Evolutionary conservation across 148 eudicot genomes (phyloP).

Genomic region (Chenopodium berlandieri): DNA sequence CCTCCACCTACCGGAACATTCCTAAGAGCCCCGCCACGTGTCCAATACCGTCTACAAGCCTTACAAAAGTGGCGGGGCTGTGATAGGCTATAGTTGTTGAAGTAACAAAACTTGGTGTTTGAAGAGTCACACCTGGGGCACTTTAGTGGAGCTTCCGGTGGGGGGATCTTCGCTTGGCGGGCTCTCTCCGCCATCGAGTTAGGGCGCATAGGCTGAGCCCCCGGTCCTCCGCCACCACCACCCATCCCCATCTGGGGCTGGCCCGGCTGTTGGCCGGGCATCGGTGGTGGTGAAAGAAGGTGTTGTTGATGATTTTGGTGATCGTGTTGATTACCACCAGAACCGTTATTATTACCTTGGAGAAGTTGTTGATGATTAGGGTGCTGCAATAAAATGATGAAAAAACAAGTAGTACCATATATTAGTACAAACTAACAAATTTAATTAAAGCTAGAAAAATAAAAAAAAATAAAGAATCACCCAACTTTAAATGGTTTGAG

Average conservation of each 20-base stretch:
- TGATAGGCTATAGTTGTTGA: constrained; percentile 63
- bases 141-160: constrained; percentile 58
- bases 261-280: constrained; percentile 2
- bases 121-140: constrained; percentile 73
- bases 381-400: constrained; percentile 31
- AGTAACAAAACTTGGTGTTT: constrained; percentile 73
- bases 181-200: constrained; percentile 74
- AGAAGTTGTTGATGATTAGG: constrained; percentile 28
- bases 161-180: constrained; percentile 51
- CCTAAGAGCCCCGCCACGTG: constrained; percentile 60
- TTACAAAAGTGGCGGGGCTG: constrained; percentile 79
- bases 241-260: constrained; percentile 26
- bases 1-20: constrained; percentile 78
- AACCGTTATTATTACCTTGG: constrained; percentile 29
- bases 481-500: not conserved
- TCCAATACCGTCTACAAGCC: constrained; percentile 72
- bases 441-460: not conserved
- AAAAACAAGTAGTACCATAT: not conserved
- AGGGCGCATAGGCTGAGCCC: constrained; percentile 38
- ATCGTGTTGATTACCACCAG: constrained; percentile 20
- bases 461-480: constrained; percentile 1
- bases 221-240: constrained; percentile 31
- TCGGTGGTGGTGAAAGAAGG: constrained; percentile 20
- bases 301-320: constrained; percentile 31
- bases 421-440: not conserved